Base-by-base conservation (phyloP, 176 grass and related monocot species). In the Hsuehochloa calcarea region DNA sequence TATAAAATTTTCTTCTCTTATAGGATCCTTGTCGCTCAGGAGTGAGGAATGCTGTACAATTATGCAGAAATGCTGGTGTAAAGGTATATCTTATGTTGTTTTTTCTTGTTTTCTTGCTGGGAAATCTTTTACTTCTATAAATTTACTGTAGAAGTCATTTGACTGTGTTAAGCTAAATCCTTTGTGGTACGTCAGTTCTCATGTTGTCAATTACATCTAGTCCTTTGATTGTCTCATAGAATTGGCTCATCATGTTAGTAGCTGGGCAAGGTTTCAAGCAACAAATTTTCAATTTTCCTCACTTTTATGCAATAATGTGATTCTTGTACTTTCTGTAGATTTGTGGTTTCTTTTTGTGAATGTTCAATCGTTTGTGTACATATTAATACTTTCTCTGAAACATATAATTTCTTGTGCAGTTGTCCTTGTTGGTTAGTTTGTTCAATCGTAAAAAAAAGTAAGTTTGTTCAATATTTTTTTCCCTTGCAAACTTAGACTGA, bases 21-120 rank as follows among this genome's bases (percentile, higher is more conserved):
- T 72, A 98, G 96, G 96, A 98, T 89, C 88, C 96, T 59, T 98
- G 96, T 80, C 93, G 96, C 54, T 91, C 91, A 78, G 93, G 96
- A 73, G 93, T 98, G 55, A 89, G 50, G 91, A 93, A 90, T 82
- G 91, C 96, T 87, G 96, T 98, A 85, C 77, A 87, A 72, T 85
- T 98, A 44, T 95, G 93, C 79, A 85, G 31, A 31, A 46, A 44
- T 90, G 91, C 96, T 5, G 96, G 93, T 81, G 89, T 98, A 87
- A 94, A 93, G 91, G 96, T 95, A 61, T 61, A 72, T 87, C 6
- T 49, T 86, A 71, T 65, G 29, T 71, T 44, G 34, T 9, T 55
- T 82, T 82, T 54, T 50, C 65, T 41, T 80, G 15, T 76, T 87
- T 65, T 68, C 20, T 59, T 46, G 3, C 26, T 45, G 25, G 37